phyloP scores from a whole-genome alignment of 169 alveolate genomes.

The Plasmodium gallinaceum region DNA sequence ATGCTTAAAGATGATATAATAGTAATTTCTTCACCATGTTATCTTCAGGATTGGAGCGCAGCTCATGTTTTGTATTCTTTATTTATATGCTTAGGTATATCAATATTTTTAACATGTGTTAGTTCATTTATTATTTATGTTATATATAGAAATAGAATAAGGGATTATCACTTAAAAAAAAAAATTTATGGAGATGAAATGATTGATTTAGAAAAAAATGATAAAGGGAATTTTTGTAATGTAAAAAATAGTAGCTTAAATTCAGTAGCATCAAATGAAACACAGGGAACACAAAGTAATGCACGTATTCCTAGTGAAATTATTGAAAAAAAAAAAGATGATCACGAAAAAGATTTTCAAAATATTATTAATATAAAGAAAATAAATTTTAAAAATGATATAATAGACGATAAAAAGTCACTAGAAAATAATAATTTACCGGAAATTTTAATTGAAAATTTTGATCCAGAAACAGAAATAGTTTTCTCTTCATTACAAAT shows the following conservation, averaged over 20 bases:
- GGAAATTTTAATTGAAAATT: conserved; percentile 75
- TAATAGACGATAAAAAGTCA: not conserved
- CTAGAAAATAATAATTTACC: conserved; percentile 19
- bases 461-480: conserved; percentile 79
- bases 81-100: conserved; percentile 51
- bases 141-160: conserved; percentile 42
- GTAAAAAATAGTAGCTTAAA: conserved; percentile 60
- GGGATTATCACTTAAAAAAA: conserved; percentile 26
- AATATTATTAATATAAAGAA: not conserved
- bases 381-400: not conserved
- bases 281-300: conserved; percentile 19
- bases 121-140: conserved; percentile 70
- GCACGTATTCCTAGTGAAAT: not conserved
- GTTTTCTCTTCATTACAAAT: conserved; percentile 82
- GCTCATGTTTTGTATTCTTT: conserved; percentile 68
- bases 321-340: conserved; percentile 3
- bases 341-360: conserved; percentile 5
- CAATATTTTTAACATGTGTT: conserved; percentile 51
- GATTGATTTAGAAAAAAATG: conserved; percentile 33
- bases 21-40: conserved; percentile 68
- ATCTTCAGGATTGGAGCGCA: conserved; percentile 79
- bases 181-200: conserved; percentile 38
- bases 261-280: conserved; percentile 75
- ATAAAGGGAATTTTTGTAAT: not conserved
- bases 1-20: conserved; percentile 9